Base-by-base conservation (phyloP, 176 grass and related monocot species). In the Hsuehochloa calcarea region DNA sequence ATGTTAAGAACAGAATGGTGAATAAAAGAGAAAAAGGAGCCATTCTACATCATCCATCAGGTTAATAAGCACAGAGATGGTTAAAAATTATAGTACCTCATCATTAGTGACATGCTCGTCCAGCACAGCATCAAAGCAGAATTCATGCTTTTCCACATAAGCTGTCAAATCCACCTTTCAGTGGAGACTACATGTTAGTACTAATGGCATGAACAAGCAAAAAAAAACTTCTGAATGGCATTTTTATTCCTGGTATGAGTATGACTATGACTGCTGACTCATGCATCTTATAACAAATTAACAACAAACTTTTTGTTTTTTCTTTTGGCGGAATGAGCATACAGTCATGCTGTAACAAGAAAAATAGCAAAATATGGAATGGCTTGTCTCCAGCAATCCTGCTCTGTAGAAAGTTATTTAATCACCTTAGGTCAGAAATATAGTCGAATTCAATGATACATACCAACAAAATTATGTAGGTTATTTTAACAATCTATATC, bases 121-220 rank as follows among this genome's bases (percentile, higher is more conserved):
- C 39, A 97, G 80, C 58, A 97, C 95, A 82, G 95, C 95, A 82
- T 97, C 95, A 43, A 97, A 97, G 86, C 89, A 97, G 45, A 97
- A 97, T 71, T 95, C 95, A 78, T 97, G 95, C 68, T 91, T 88
- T 72, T 97, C 95, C 75, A 95, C 92, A 34, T 97, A 97, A 74
- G 95, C 95, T 77, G 95, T 97, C 85, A 97, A 85, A 68, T 97
- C 95, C 45, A 97, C 95, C 95, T 97, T 88, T 71, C 70, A 87
- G 61, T 75, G 14, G 65, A 87, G 34, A 73, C 10, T 81, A 88
- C 34, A 78, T 65, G 79, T 88, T 78, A 89, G 74, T 40, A 77
- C 26, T 81, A 54, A 62, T 72, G 54, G 54, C 27, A 80, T 49
- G 58, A 87, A 78, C 5, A 79, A 50, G 10, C 11, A 23, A 43